These are phyloP conservation scores for Baorangia bicolor DNA, from an alignment of 768 basidiomycete species.

Conservation along the genomic window DNA sequence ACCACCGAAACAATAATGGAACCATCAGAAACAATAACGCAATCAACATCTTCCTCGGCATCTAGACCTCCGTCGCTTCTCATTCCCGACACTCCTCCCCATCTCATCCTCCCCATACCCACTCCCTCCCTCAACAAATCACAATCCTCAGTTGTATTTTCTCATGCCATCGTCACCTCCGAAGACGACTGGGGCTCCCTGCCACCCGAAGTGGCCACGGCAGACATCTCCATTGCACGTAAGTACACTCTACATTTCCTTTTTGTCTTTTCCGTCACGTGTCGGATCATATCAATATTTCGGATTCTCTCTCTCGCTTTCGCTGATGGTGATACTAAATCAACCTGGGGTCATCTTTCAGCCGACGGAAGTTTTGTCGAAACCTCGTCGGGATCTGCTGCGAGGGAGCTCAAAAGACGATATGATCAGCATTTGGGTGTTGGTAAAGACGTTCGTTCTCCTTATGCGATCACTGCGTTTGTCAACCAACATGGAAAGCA, in stretches of 20 bases:
- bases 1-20: conserved; percentile 22
- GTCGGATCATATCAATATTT: conserved; percentile 6
- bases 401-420: conserved; percentile 71
- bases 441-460: conserved; percentile 64
- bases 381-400: conserved; percentile 73
- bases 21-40: conserved; percentile 16
- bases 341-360: conserved; percentile 25
- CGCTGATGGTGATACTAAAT: conserved; percentile 1
- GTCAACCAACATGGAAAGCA: conserved; percentile 78
- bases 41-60: conserved; percentile 9
- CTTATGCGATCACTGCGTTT: conserved; percentile 80
- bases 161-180: conserved; percentile 38
- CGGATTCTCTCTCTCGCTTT: neutral
- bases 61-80: conserved; percentile 23
- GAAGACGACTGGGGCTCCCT: conserved; percentile 41
- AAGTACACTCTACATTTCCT: conserved; percentile 30
- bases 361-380: conserved; percentile 80
- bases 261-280: neutral
- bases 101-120: conserved; percentile 45
- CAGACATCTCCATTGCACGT: conserved; percentile 62
- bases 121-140: conserved; percentile 37
- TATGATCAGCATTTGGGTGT: conserved; percentile 73
- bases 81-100: conserved; percentile 20
- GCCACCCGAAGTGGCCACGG: conserved; percentile 50
- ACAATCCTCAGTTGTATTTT: conserved; percentile 44